Evolutionary conservation across 306 rosid species (phyloP), one percentile per base, ranked within the genome.

Genomic region (Astragalus glycyphyllos): DNA sequence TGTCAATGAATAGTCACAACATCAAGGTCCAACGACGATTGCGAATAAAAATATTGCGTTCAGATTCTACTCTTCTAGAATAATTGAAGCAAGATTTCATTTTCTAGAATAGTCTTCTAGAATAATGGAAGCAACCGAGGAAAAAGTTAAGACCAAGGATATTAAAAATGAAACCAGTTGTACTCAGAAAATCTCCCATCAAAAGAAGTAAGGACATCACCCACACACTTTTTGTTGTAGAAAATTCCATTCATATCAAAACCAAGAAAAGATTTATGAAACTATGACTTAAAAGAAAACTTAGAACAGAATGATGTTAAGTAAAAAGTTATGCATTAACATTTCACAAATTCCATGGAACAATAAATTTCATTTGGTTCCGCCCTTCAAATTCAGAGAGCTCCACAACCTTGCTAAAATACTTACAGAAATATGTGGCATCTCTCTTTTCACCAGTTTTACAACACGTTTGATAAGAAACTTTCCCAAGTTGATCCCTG

Each of bases 401-500:
- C 71, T 63, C 58, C 61, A 58, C 40, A 76, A 77, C 57, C 31
- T 10, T 63, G 42, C 32, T 54, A 71, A 71, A 81, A 56, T 64
- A 83, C 98, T 82, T 83, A 93, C 98, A 62, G 84, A 85, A 73
- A 93, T 87, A 81, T 82, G 90, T 7, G 84, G 82, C 98, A 90
- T 93, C 71, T 93, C 98, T 83, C 91, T 84, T 85, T 87, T 90
- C 82, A 93, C 97, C 79, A 88, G 84, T 49, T 77, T 88, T 60
- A 93, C 83, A 35, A 93, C 98, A 15, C 97, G 97, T 75, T 93
- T 93, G 53, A 93, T 93, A 31, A 93, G 92, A 79, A 93, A 93
- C 83, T 90, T 86, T 54, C 98, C 97, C 50, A 93, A 84, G 81
- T 90, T 93, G 81, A 93, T 93, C 84, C 98, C 98, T 17, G 93